phyloP scores from a whole-genome alignment of 495 filamentous ascomycete species.

The Penicillium arizonense region DNA sequence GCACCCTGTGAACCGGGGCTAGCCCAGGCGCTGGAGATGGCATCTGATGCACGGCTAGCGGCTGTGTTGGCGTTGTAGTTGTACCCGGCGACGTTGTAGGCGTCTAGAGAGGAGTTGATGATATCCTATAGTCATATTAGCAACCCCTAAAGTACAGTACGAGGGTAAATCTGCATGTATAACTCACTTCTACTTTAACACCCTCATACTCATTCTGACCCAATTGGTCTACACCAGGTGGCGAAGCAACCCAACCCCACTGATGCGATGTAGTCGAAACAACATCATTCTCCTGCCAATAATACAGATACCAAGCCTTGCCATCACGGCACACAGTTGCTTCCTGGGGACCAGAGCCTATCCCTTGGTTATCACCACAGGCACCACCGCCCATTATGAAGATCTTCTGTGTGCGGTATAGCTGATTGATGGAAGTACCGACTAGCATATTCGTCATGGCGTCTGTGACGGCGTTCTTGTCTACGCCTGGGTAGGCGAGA shows the following conservation, averaged over 20 bases:
- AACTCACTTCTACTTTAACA: constrained; percentile 11
- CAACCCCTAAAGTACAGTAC: too few relatives aligned
- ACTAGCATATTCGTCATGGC: constrained; percentile 20
- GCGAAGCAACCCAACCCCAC: constrained; percentile 23
- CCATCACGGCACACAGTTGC: constrained; percentile 17
- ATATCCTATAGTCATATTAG: constrained; percentile 11
- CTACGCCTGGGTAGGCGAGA: constrained; percentile 18
- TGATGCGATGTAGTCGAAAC: constrained; percentile 19
- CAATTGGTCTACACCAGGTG: constrained; percentile 15
- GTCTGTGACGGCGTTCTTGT: constrained; percentile 20
- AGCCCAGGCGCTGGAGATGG: constrained; percentile 15
- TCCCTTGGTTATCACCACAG: constrained; percentile 25
- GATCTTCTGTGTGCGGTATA: constrained; percentile 22
- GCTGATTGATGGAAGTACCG: constrained; percentile 20
- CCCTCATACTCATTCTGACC: constrained; percentile 15
- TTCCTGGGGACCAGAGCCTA: constrained; percentile 21
- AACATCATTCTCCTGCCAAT: constrained; percentile 21
- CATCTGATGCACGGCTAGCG: constrained; percentile 12
- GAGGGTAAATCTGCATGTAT: too few relatives aligned
- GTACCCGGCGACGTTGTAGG: constrained; percentile 24
- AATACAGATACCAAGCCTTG: constrained; percentile 32
- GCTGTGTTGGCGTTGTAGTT: constrained; percentile 16
- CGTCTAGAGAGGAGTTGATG: constrained; percentile 25
- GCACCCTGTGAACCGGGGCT: constrained; percentile 21
- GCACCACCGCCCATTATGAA: constrained; percentile 30